Base-by-base conservation (phyloP, 352 stramenopile species). In the Aphanomyces cochlioides region DNA sequence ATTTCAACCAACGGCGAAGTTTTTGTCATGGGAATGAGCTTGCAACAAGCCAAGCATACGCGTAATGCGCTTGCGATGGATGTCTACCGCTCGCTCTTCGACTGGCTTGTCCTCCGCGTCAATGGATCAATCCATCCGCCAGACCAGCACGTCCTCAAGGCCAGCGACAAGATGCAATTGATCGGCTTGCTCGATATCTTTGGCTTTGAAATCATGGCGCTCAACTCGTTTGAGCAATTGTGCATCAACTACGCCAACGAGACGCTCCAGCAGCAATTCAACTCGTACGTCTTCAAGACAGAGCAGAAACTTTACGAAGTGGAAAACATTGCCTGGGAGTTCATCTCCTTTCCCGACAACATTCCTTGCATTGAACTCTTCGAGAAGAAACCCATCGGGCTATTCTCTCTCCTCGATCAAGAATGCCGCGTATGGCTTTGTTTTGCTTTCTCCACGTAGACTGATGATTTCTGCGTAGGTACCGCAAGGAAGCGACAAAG, bases 91-190 rank as follows among this genome's bases (percentile, higher is more conserved):
- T 74, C 93, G 57, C 75, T 98, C 4, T 98, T 98, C 69, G 83
- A 97, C 47, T 99, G 94, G 93, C 85, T 99, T 50, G 95, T 99
- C 40, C 78, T 79, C 6, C 80, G 82, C 10, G 88, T 98, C 67
- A 98, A 98, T 78, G 78, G 82, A 58, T 88, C 89, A 72, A 93
- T 97, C n/a, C 59, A 71, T 58, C 41, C 65, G 37, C 57, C 50
- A 7, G 50, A 58, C 50, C 50, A 58, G 17, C 21, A 28, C 8
- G 28, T 28, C 28, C 28, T 28, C 28, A n/a, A 28, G n/a, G 13
- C 57, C 7, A 13, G 13, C 10, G 5, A 34, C 73, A 54, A 59
- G 60, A 74, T 53, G 57, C 34, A 85, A 75, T 90, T 92, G 41
- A 94, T 95, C 28, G 87, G 85, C 5, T 54, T 96, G 43, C 74